A percentile compares a stretch with the other conserved stretches of the same genome.
These are phyloP conservation scores for Taiwanofungus camphoratus DNA, from an alignment of 1,284 basidiomycete genomes.

Conservation along the genomic window DNA sequence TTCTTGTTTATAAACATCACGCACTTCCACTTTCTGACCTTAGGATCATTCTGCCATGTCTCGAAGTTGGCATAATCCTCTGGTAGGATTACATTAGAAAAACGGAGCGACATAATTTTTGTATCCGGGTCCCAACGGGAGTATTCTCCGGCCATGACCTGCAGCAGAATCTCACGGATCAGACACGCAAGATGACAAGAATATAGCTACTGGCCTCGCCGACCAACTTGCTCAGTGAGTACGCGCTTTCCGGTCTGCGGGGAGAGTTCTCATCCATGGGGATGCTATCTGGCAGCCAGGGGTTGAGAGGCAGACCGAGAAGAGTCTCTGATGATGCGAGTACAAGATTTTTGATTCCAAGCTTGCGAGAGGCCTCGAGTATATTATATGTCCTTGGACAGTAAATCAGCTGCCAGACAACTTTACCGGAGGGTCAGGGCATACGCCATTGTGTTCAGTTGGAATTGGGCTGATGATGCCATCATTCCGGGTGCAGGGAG, in stretches of 20 bases:
- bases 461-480: slow-evolving; percentile 8
- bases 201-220: slow-evolving; percentile 2
- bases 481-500: slow-evolving; percentile 8
- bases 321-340: slow-evolving; percentile 11
- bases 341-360: slow-evolving; percentile 11
- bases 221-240: slow-evolving; percentile 11
- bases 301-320: slow-evolving; percentile 8
- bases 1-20: not conserved
- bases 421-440: not conserved
- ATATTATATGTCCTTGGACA: slow-evolving; percentile 9
- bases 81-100: slow-evolving; percentile 8
- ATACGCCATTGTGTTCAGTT: slow-evolving; percentile 7
- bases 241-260: slow-evolving; percentile 9
- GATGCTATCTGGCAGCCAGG: slow-evolving; percentile 9
- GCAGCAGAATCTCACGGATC: not conserved
- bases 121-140: slow-evolving; percentile 9
- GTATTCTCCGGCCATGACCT: slow-evolving; percentile 9
- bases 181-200: too few relatives aligned
- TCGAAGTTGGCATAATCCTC: slow-evolving; percentile 8
- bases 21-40: slow-evolving; percentile 8
- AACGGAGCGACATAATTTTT: slow-evolving; percentile 7
- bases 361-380: slow-evolving; percentile 10
- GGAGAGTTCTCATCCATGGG: slow-evolving; percentile 11
- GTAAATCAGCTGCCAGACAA: too few relatives aligned
- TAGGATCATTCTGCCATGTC: slow-evolving; percentile 10